Evolutionary conservation across 176 grass and related monocot species (phyloP), one percentile per base, ranked within the genome.

Genomic region (Saccharum spontaneum): DNA sequence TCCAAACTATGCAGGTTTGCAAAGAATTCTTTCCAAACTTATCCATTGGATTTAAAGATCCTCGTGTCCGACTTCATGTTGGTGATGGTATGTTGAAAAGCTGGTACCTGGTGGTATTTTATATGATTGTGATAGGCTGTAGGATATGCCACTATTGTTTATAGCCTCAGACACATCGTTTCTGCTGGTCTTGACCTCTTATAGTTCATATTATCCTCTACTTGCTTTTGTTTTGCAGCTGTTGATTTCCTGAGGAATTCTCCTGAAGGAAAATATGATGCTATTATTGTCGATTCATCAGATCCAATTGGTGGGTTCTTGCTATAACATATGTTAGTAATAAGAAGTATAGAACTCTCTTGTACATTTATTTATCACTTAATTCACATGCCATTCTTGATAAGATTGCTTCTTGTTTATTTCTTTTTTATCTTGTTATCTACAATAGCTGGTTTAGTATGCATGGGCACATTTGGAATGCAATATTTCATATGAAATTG

Each of bases 231-330:
- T 85, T 84, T 48, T 95, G 54, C 87, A 98, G 95, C 93, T 82
- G 91, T 98, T 41, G 89, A 93, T 6, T 98, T 90, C 70, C 81
- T 98, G 45, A 83, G 34, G 79, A 68, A 95, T 80, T 89, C 93
- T 67, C 69, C 95, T 75, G 91, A 98, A 91, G 91, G 93, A 40
- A 93, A 82, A 72, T 98, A 98, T 69, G 95, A 98, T 90, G 91
- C 89, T 79, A 91, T 97, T 76, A 92, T 97, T 76, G 95, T 97
- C 68, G 95, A 97, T 78, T 97, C 95, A 28, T 97, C 95, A 22
- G 95, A 98, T 85, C 95, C 95, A 83, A 98, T 98, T 78, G 95
- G 93, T 95, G 64, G 34, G 75, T 49, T 82, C 13, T 52, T 86
- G 33, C 65, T 73, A 44, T 52, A 70, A 54, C 30, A 50, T 65